Evolutionary conservation across 2,329 filamentous ascomycete genomes (phyloP), one percentile per base, ranked within the genome.

Genomic region (Pseudogymnoascus sp.): DNA sequence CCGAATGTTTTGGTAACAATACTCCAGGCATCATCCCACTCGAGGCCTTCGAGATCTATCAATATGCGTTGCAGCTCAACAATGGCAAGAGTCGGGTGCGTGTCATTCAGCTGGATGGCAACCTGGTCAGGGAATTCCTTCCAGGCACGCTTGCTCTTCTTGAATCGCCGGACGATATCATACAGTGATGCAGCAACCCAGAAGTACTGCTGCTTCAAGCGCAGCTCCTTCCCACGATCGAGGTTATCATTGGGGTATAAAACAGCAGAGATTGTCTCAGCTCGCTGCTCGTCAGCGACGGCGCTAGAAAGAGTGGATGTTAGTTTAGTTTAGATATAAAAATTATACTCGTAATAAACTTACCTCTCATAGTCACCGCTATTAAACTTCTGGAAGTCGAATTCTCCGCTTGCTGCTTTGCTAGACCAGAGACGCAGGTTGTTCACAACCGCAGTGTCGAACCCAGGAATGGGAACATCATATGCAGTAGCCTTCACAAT

Each of bases 361-460:
- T 29, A 62, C 62, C 62, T 74, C 78, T 99, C 94, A 73, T 99
- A 99, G 70, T 99, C 92, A 66, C 94, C 94, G 64, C 83, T 94
- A 78, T 99, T 99, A 86, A 99, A 99, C 75, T 97, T 97, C 72
- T 97, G 93, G 78, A 99, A 99, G 78, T 99, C 93, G 67, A 99
- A 99, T 76, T 99, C 94, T 67, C 94, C 94, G 69, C 91, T 93
- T 52, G 92, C 92, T 45, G 94, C 93, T 78, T 97, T 97, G 81
- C 92, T 97, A 49, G 92, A 96, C 94, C 94, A 99, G 39, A 99
- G 82, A 65, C 94, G 89, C 66, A 99, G 81, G 77, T 99, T 99
- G 81, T 99, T 99, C 69, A 92, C 97, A 10, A 92, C 93, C 6
- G 85, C 80, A 0, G 94, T 99, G 65, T 85, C 86, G 73, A 92